A percentile compares a stretch with the other conserved stretches of the same genome.
Evolutionary conservation across 1,284 basidiomycete species (phyloP).

Genomic region (Pseudozyma tsukubaensis): DNA sequence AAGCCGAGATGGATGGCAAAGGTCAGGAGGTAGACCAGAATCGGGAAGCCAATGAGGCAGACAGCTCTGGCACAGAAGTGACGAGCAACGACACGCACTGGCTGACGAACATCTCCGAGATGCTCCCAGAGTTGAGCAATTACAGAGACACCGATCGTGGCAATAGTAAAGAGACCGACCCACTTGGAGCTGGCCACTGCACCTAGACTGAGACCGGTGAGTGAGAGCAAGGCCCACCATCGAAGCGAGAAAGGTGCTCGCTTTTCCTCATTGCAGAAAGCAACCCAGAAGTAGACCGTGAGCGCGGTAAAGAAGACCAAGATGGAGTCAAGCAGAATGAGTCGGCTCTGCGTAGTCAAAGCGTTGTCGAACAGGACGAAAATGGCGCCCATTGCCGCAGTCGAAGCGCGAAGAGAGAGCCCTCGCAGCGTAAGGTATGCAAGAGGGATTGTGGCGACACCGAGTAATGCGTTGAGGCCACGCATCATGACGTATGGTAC

Average conservation of each 20-base stretch:
- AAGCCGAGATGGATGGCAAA: slow-evolving; percentile 94
- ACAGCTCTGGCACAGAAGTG: slow-evolving; percentile 90
- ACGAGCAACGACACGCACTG: slow-evolving; percentile 79
- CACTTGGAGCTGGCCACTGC: slow-evolving; percentile 95
- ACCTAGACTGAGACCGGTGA: slow-evolving; percentile 88
- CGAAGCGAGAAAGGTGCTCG: slow-evolving; percentile 77
- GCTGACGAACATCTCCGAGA: slow-evolving; percentile 85
- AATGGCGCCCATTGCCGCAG: slow-evolving; percentile 87
- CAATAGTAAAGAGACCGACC: slow-evolving; percentile 99
- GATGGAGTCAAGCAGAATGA: slow-evolving; percentile 96
- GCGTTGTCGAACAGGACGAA: slow-evolving; percentile 98
- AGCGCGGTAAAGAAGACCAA: slow-evolving; percentile 97
- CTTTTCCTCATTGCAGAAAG: slow-evolving; percentile 91
- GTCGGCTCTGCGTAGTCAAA: slow-evolving; percentile 91
- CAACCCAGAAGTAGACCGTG: slow-evolving; percentile 85
- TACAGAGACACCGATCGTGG: slow-evolving; percentile 87
- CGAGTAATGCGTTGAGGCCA: slow-evolving; percentile 87
- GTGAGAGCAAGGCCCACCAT: slow-evolving; percentile 94
- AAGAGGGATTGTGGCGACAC: slow-evolving; percentile 87
- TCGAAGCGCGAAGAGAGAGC: slow-evolving; percentile 83
- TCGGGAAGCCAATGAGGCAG: slow-evolving; percentile 86
- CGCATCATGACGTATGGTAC: slow-evolving; percentile 98
- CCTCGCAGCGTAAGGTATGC: slow-evolving; percentile 93
- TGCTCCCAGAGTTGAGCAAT: slow-evolving; percentile 89
- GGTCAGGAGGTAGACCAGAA: slow-evolving; percentile 91